Conservation (phyloP, 345 rosid genomes). For the Heritiera littoralis region DNA sequence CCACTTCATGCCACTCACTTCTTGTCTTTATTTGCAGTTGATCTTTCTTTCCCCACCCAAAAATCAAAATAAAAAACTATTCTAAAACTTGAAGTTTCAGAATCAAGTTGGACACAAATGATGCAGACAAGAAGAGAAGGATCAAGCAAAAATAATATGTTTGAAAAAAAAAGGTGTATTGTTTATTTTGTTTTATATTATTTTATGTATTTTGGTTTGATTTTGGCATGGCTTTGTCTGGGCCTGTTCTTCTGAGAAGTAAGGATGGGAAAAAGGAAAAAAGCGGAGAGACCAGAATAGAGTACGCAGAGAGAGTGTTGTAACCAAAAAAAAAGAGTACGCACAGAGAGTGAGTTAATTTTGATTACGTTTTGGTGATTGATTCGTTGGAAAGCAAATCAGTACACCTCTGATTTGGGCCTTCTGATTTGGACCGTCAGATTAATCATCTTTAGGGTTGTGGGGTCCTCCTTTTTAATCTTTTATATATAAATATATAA, state of each 20-base stretch:
- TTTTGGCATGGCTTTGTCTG: not conserved
- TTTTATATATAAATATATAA: no score
- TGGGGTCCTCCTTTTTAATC: no score
- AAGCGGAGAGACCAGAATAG: not conserved
- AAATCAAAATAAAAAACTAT: not conserved
- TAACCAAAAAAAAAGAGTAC: no score
- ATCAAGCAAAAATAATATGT: not conserved
- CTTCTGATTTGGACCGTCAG: no score
- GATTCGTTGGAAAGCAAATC: no score
- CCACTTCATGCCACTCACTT: not conserved
- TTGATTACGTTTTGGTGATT: not conserved
- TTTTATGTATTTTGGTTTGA: not conserved
- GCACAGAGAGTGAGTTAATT: no score
- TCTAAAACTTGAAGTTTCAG: not conserved
- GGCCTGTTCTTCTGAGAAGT: not conserved
- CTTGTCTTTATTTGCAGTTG: not conserved
- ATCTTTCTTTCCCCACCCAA: not conserved
- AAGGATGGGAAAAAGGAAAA: not conserved
- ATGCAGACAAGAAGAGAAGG: not conserved
- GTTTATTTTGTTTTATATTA: not conserved
- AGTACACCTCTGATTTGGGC: no score
- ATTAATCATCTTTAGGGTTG: no score
- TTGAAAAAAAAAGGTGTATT: not conserved
- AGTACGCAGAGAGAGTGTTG: not conserved
- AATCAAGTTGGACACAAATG: not conserved